Evolutionary conservation across 352 stramenopile species (phyloP).

Genomic region (Aphanomyces euteiches): DNA sequence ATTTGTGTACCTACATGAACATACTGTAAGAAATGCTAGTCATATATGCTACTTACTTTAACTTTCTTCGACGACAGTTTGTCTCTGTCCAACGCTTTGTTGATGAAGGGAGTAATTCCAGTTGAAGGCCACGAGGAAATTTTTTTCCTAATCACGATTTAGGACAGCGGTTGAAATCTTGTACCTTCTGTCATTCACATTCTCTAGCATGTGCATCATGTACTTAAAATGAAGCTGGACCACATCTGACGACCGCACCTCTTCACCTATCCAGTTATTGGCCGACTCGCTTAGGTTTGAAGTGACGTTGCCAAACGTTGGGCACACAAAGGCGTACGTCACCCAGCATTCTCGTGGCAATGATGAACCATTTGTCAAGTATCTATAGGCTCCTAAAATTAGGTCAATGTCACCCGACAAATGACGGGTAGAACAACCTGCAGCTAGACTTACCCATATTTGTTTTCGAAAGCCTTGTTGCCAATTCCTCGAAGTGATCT

Average conservation of each 20-base stretch:
- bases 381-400: neutral
- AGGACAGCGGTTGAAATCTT: neutral
- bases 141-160: neutral
- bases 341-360: neutral
- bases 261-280: neutral
- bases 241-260: neutral
- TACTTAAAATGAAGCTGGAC: neutral
- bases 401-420: too few relatives aligned
- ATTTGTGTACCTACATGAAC: neutral
- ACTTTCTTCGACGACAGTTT: neutral
- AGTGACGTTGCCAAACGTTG: conserved; percentile 3
- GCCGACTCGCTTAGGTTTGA: neutral
- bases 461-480: too few relatives aligned
- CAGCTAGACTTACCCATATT: too few relatives aligned
- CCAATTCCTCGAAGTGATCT: neutral
- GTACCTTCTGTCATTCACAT: neutral
- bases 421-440: too few relatives aligned
- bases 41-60: neutral
- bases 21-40: neutral
- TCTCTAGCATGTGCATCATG: conserved; percentile 4
- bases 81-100: neutral
- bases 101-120: neutral
- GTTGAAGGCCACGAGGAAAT: neutral
- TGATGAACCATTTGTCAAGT: conserved; percentile 3
- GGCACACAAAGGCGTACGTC: neutral